These are phyloP conservation scores for Coleophoma cylindrospora DNA, from an alignment of 2,329 filamentous ascomycete genomes.

Conservation along the genomic window DNA sequence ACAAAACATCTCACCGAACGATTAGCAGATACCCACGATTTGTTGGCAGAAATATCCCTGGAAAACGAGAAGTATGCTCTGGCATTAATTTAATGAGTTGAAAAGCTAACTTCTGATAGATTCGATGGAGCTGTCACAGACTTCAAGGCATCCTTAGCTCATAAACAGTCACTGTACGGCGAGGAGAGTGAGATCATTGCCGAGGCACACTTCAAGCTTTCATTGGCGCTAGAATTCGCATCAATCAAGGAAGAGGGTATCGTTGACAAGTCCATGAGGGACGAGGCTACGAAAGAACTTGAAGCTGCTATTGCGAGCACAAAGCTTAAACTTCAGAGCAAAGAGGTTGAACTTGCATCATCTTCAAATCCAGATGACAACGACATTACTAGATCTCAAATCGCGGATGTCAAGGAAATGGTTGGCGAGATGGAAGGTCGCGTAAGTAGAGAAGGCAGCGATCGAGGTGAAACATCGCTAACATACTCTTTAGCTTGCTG, in stretches of 20 bases:
- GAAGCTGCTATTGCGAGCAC: conserved; percentile 71
- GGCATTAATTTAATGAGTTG: too few relatives aligned
- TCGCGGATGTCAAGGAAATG: conserved; percentile 72
- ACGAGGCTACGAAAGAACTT: conserved; percentile 67
- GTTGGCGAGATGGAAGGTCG: conserved; percentile 74
- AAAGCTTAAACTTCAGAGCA: conserved; percentile 63
- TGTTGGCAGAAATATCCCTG: conserved; percentile 92
- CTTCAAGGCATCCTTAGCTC: conserved; percentile 67
- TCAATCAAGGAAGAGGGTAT: conserved; percentile 58
- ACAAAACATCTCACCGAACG: conserved; percentile 70
- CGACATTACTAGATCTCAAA: conserved; percentile 54
- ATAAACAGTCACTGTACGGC: conserved; percentile 75
- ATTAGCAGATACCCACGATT: conserved; percentile 87
- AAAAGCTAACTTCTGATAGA: conserved; percentile 31
- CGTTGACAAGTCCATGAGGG: conserved; percentile 65
- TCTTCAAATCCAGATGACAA: conserved; percentile 62
- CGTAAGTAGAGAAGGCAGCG: conserved; percentile 35
- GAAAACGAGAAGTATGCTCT: conserved; percentile 74
- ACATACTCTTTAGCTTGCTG: conserved; percentile 46
- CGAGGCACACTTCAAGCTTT: conserved; percentile 95
- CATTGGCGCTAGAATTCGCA: conserved; percentile 88
- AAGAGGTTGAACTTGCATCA: conserved; percentile 61
- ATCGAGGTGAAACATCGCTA: too few relatives aligned
- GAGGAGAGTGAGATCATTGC: conserved; percentile 81
- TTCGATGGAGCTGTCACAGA: conserved; percentile 87